Evolutionary conservation across 768 basidiomycete genomes (phyloP).

Genomic region (Leccinum pellstonianum): DNA sequence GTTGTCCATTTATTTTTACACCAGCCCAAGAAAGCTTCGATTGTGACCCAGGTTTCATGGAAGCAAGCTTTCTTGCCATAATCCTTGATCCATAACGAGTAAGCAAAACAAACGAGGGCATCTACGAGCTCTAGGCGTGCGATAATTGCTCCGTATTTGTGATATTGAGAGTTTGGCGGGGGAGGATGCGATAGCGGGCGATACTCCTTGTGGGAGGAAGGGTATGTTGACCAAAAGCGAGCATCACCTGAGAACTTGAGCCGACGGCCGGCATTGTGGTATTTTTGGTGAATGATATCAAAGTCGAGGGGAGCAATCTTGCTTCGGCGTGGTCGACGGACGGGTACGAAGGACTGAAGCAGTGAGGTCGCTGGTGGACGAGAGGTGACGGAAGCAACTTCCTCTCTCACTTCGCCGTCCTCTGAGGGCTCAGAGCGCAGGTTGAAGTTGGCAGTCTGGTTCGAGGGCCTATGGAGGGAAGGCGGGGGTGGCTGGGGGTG

Average conservation of each 20-base stretch:
- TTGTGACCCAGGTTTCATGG: conserved; percentile 64
- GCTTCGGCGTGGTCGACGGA: conserved; percentile 67
- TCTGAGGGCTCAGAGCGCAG: conserved; percentile 43
- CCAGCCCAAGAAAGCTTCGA: conserved; percentile 67
- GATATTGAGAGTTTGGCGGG: conserved; percentile 63
- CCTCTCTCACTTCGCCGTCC: conserved; percentile 49
- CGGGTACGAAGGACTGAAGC: conserved; percentile 46
- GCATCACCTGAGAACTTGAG: conserved; percentile 86
- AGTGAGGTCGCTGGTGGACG: conserved; percentile 30
- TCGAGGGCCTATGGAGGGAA: conserved; percentile 22
- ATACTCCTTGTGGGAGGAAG: conserved; percentile 62
- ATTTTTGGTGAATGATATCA: conserved; percentile 65
- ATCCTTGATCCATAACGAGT: conserved; percentile 79
- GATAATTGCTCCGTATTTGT: conserved; percentile 72
- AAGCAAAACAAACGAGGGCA: conserved; percentile 80
- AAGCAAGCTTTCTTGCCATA: conserved; percentile 54
- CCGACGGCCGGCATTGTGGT: conserved; percentile 64
- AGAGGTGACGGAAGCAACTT: conserved; percentile 24
- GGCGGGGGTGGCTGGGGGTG: conserved; percentile 25
- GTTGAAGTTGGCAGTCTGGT: conserved; percentile 22
- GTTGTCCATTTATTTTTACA: conserved; percentile 67
- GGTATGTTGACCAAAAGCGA: conserved; percentile 73
- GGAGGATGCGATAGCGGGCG: conserved; percentile 64
- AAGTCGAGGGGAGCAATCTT: conserved; percentile 46
- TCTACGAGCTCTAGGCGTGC: conserved; percentile 79